Base-by-base conservation (phyloP, 441 rosid species). In the Rhodomyrtus psidioides region DNA sequence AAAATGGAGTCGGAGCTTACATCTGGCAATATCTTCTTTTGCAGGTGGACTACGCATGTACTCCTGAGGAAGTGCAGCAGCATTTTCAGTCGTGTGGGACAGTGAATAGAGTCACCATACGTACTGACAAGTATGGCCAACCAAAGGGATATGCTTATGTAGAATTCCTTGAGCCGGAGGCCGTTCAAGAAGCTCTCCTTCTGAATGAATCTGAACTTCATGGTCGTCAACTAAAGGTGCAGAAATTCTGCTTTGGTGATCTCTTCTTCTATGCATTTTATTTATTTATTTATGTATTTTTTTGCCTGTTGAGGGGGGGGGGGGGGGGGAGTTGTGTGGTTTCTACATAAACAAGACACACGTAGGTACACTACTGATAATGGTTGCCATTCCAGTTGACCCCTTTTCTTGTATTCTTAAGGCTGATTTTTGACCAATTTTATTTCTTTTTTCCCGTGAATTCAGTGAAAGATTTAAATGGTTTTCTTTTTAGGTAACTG, bases 61-160 rank as follows among this genome's bases (percentile, higher is more conserved):
- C 93, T 21, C 94, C 96, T 81, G 94, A 93, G 91, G 95, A 94
- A 91, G 94, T 94, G 62, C 95, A 94, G 91, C 95, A 90, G 87
- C 94, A 92, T 91, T 94, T 94, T 87, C 93, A 94, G 85, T 88
- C 94, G 7, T 93, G 96, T 86, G 96, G 96, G 60, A 92, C 95
- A 8, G 94, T 94, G 83, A 92, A 93, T 85, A 92, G 94, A 90
- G 86, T 94, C 88, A 94, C 95, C 21, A 92, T 94, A 83, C 94
- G 94, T 26, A 90, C 94, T 19, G 94, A 94, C 88, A 94, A 91
- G 90, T 94, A 65, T 84, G 96, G 96, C 59, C 94, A 93, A 53
- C 95, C 96, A 84, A 94, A 93, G 86, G 95, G 95, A 53, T 94
- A 92, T 90, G 96, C 96, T 34, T 93, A 93, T 87, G 96, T 93